Percentiles rank a stretch among this genome's conserved stretches.
These are phyloP conservation scores for Zostera marina DNA, from an alignment of 116 monocot species.

Conservation along the genomic window DNA sequence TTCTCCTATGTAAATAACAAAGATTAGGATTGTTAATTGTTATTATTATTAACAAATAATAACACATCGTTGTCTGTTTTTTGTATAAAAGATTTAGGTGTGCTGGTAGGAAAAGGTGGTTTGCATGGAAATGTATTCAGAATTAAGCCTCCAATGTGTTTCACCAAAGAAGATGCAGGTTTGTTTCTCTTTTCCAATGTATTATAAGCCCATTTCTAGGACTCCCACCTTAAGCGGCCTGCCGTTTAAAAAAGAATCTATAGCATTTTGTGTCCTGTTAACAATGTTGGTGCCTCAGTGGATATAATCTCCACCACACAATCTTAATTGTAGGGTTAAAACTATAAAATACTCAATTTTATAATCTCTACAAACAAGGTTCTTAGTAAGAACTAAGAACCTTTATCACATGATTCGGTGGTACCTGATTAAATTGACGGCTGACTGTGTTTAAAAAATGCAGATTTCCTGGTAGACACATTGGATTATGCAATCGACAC, in stretches of 20 bases:
- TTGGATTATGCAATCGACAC: constrained; percentile 54
- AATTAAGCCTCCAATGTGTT: constrained; percentile 99
- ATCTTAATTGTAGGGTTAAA: neutral
- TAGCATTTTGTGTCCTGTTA: too few species aligned
- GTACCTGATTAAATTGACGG: too few species aligned
- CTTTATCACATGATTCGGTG: neutral
- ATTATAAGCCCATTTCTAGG: too few species aligned
- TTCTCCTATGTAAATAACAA: too few species aligned
- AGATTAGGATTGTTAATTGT: too few species aligned
- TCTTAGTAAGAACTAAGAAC: too few species aligned
- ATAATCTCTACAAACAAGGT: neutral
- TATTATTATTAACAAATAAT: neutral
- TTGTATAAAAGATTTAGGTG: constrained; percentile 54
- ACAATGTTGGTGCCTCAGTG: too few species aligned
- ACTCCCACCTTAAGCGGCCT: too few species aligned
- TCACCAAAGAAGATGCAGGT: constrained; percentile 93
- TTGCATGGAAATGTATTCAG: constrained; percentile 94
- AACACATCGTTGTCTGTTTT: neutral
- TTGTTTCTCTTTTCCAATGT: neutral
- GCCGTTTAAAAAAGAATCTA: too few species aligned
- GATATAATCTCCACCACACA: too few species aligned
- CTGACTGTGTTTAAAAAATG: neutral
- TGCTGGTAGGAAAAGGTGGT: constrained; percentile 88
- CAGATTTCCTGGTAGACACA: constrained; percentile 73
- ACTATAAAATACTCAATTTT: neutral